Percentiles rank a stretch among this genome's conserved stretches.
Conservation (phyloP, 2,329 filamentous ascomycete species). For the Scopulariopsis brevicaulis region DNA sequence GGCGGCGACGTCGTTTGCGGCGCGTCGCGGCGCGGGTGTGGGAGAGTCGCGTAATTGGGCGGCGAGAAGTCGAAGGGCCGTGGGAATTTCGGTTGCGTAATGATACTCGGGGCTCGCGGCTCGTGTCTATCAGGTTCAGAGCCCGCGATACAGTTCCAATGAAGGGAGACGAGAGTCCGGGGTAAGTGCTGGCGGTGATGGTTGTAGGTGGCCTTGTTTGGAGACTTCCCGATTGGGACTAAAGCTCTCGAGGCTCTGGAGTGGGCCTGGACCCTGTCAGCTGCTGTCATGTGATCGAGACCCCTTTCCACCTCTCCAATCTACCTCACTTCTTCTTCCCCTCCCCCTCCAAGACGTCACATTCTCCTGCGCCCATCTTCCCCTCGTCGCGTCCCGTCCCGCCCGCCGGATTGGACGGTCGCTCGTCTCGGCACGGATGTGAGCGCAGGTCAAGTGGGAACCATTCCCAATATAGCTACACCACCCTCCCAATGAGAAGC, state of each 20-base stretch:
- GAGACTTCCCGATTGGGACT: neutral
- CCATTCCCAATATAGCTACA: neutral
- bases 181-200: neutral
- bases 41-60: neutral
- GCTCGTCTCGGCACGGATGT: neutral
- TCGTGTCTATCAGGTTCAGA: no score
- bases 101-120: no score
- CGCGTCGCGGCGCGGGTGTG: neutral
- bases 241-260: neutral
- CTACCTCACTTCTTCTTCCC: neutral
- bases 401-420: slow-evolving; percentile 1
- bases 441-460: neutral
- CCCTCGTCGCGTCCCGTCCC: neutral
- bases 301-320: neutral
- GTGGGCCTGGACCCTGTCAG: neutral
- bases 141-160: no score
- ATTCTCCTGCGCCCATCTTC: neutral
- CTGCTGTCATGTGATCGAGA: neutral
- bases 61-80: neutral
- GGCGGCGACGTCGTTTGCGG: neutral
- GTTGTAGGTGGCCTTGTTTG: neutral
- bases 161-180: neutral
- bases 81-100: no score
- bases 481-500: neutral
- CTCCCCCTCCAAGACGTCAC: neutral